Base-by-base conservation (phyloP, 768 basidiomycete genomes). In the Naganishia vishniacii region DNA sequence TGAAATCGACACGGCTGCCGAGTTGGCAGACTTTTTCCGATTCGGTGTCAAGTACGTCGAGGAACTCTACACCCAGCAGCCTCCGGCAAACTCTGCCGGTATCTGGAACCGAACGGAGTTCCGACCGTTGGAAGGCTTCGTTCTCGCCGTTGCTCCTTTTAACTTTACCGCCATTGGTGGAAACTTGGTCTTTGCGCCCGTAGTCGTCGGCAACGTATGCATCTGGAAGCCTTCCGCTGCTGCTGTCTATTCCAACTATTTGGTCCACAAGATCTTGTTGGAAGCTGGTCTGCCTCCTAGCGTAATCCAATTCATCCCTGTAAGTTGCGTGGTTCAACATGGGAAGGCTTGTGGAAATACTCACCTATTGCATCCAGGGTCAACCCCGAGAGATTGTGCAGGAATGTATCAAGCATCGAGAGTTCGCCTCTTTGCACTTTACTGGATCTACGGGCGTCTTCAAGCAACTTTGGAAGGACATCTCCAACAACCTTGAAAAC, bases 151-250 rank as follows among this genome's bases (percentile, higher is more conserved):
- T 42, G 92, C 95, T 7, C 95, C 95, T 0, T 98, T 99, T 82
- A 99, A 99, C 77, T 78, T 78, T 62, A 97, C 94, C 32, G 94
- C 94, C 28, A 99, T 99, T 67, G 94, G 91, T 42, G 95, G 91
- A 15, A 99, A 99, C 78, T 88, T 98, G 37, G 64, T 69, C 63
- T 67, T 71, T 84, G 91, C 84, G 29, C 95, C 95, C 37, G 93
- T 91, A 1, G 81, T 99, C 66, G 88, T 95, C 32, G 95, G 95
- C 48, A 99, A 99, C 76, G 89, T 91, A 59, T 84, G 87, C 59
- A 80, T 98, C 65, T 99, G 95, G 95, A 99, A 99, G 75, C 95
- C 95, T 6, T 92, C 94, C 0, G 95, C 95, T 9, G 87, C 86
- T 23, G 92, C 95, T 28, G 89, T 88, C 13, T 95, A 93, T 81